Evolutionary conservation across 2,329 filamentous ascomycete genomes (phyloP), one percentile per base, ranked within the genome.

Genomic region (Aureobasidium melanogenum): DNA sequence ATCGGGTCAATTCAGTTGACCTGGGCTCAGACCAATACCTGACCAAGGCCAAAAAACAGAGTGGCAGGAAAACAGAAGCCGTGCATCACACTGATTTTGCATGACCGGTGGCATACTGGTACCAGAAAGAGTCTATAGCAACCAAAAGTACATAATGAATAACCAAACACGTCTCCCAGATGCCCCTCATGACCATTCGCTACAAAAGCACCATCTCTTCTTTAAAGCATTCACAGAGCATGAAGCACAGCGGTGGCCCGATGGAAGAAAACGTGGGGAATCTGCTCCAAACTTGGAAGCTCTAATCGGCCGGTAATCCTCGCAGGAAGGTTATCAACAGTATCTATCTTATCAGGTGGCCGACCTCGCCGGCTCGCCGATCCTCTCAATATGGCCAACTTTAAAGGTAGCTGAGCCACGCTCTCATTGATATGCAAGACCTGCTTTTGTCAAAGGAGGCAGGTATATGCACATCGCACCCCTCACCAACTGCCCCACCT

Each of bases 71-170:
- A 22, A 32, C 38, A 56, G 38, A 32, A 44, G 34, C 19, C 38
- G 26, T 24, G 24, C 15, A 41, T 17, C 28, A 28, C 39, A 44
- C 10, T 36, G 19, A 39, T 14, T 30, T 19, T 26, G 51, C 17
- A 24, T 32, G 17, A 8, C 15, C 28, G n/a, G 22, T 19, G 6
- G 30, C 39, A 30, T 34, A 19, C 28, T 26, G 12, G 14, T 19
- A 10, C 41, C 32, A 36, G 32, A 36, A 36, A 36, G 41, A 57
- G 41, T 47, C 4, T 38, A 57, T 57, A 57, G 54, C 41, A 47
- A n/a, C 17, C 54, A 47, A 46, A 57, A 57, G 41, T 46, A 46
- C 38, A 57, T 57, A 57, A 47, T 28, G 52, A 56, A 34, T 17
- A 7, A 30, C 7, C 34, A 41, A 50, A 19, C 10, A 51, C 14